These are phyloP conservation scores for Firmiana major DNA, from an alignment of 345 rosid species.

Conservation along the genomic window DNA sequence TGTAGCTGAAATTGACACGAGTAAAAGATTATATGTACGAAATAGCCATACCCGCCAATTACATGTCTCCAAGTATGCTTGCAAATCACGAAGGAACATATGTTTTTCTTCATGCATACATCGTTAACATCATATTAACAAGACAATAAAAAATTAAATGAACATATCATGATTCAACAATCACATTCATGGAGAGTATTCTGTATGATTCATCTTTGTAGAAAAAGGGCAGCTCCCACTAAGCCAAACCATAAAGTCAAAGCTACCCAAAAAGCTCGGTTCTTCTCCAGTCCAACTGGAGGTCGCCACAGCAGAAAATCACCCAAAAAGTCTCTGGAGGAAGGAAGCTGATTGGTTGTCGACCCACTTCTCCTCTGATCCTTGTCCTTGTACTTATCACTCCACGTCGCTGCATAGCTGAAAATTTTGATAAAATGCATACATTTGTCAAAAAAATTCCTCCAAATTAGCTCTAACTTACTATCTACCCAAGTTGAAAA, in stretches of 20 bases:
- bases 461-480: neutral
- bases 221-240: constrained; percentile 79
- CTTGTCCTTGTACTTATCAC: constrained; percentile 49
- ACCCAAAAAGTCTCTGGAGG: constrained; percentile 61
- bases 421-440: constrained; percentile 3
- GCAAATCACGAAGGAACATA: neutral
- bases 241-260: constrained; percentile 78
- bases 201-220: constrained; percentile 47
- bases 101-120: neutral
- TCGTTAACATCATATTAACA: neutral
- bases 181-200: constrained; percentile 4
- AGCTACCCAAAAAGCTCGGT: constrained; percentile 64
- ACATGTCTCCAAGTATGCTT: neutral
- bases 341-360: constrained; percentile 62
- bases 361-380: constrained; percentile 43
- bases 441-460: constrained; percentile 42
- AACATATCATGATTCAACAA: constrained; percentile 11
- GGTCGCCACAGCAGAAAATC: constrained; percentile 85
- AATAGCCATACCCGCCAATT: no score
- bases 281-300: constrained; percentile 61
- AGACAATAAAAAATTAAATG: constrained; percentile 28
- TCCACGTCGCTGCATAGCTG: constrained; percentile 92
- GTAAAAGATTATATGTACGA: no score
- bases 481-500: neutral
- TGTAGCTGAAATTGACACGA: no score